Percentiles rank a stretch among this genome's conserved stretches.
Conservation (phyloP, 2,329 filamentous ascomycete species). For the Aspergillus eucalypticola region DNA sequence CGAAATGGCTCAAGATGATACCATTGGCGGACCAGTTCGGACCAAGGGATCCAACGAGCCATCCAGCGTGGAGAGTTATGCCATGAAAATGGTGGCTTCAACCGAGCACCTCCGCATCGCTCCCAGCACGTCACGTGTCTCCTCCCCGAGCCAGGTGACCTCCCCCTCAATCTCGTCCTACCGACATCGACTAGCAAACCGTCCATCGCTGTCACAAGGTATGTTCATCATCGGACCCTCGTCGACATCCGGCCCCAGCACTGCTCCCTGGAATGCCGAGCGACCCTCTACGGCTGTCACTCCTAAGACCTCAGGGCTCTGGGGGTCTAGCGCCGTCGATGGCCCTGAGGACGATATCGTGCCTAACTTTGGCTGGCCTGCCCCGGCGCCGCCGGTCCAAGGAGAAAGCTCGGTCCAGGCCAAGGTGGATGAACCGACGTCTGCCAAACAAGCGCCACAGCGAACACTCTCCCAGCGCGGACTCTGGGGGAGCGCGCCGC, state of each 20-base stretch:
- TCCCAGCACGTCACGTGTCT: slow-evolving; percentile 30
- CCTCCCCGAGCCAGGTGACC: slow-evolving; percentile 24
- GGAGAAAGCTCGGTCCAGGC: background rate
- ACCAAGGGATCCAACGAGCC: slow-evolving; percentile 11
- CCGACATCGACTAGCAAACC: slow-evolving; percentile 35
- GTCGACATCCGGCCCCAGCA: slow-evolving; percentile 14
- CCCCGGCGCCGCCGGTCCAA: slow-evolving; percentile 17
- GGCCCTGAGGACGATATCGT: slow-evolving; percentile 36
- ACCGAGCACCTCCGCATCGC: slow-evolving; percentile 61
- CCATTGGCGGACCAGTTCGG: slow-evolving; percentile 8
- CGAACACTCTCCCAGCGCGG: slow-evolving; percentile 36
- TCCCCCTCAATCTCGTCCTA: slow-evolving; percentile 31
- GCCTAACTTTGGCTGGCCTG: slow-evolving; percentile 38
- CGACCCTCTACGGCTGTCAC: slow-evolving; percentile 22
- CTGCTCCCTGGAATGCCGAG: slow-evolving; percentile 26
- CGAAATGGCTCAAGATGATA: slow-evolving; percentile 11
- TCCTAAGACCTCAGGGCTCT: slow-evolving; percentile 35
- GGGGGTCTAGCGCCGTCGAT: slow-evolving; percentile 33
- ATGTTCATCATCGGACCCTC: slow-evolving; percentile 29
- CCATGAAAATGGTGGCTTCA: slow-evolving; percentile 61
- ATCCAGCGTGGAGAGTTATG: slow-evolving; percentile 55
- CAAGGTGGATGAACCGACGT: slow-evolving; percentile 2
- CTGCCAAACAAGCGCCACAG: slow-evolving; percentile 28
- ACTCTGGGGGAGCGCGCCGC: slow-evolving; percentile 39
- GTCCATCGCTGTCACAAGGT: slow-evolving; percentile 29